Conservation (phyloP, 1,284 basidiomycete species). For the Ustilago loliicola region DNA sequence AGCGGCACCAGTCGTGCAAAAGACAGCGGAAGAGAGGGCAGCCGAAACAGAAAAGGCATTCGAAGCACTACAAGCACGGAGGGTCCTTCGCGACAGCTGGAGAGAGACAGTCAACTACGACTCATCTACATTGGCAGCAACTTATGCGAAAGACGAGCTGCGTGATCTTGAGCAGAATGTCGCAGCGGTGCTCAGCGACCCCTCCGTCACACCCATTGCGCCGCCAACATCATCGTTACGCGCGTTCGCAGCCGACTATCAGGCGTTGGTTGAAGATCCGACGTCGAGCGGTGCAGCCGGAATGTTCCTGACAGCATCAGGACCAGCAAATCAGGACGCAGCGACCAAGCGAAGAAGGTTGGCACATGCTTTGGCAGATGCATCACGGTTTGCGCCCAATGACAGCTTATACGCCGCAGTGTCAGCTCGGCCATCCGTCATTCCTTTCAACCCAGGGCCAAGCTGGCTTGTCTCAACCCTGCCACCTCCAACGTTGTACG, state of each 20-base stretch:
- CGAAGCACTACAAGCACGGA: slow-evolving; percentile 48
- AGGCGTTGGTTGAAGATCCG: slow-evolving; percentile 54
- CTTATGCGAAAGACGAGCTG: slow-evolving; percentile 38
- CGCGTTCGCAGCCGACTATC: slow-evolving; percentile 61
- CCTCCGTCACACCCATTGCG: slow-evolving; percentile 30
- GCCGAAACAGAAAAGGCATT: slow-evolving; percentile 53
- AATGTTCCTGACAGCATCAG: slow-evolving; percentile 56
- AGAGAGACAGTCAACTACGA: slow-evolving; percentile 38
- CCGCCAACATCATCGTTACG: slow-evolving; percentile 51
- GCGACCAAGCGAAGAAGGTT: slow-evolving; percentile 57
- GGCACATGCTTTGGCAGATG: slow-evolving; percentile 60
- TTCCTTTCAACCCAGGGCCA: slow-evolving; percentile 58
- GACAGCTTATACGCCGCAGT: slow-evolving; percentile 65
- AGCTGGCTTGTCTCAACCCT: slow-evolving; percentile 65
- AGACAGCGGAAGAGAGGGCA: slow-evolving; percentile 51
- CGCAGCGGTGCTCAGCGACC: slow-evolving; percentile 24
- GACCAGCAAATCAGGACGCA: slow-evolving; percentile 49
- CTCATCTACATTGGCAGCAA: slow-evolving; percentile 38
- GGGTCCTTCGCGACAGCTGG: slow-evolving; percentile 50
- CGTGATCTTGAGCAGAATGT: slow-evolving; percentile 36
- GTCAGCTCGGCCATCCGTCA: slow-evolving; percentile 52
- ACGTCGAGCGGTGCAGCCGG: slow-evolving; percentile 40
- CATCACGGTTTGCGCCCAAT: slow-evolving; percentile 58
- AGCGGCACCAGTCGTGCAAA: slow-evolving; percentile 21
- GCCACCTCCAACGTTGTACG: slow-evolving; percentile 50